Evolutionary conservation across 2,329 filamentous ascomycete species (phyloP), one percentile per base, ranked within the genome.

Genomic region (Pseudocercospora vitis): DNA sequence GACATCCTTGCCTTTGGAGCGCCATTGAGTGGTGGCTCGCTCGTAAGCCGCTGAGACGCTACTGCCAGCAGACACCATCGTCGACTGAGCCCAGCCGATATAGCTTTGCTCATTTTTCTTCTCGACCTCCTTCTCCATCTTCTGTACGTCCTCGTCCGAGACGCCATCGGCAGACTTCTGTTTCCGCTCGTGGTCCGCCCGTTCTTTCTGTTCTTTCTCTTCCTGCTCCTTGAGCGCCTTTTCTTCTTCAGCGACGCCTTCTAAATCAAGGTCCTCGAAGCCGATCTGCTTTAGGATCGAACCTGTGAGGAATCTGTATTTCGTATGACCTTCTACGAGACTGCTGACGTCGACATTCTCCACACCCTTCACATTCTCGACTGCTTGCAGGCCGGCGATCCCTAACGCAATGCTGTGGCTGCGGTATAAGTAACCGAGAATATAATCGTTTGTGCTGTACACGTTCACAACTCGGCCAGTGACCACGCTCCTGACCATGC

Each of bases 341-440:
- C 76, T 74, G 9, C 72, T 77, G 18, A 81, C 75, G 57, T 81
- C 78, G 11, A 81, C 74, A 28, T 81, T 82, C 52, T 81, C 74
- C 0, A 94, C 79, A 2, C 86, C 86, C 4, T 81, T 78, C 12
- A 91, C 82, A 7, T 78, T 81, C 53, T 83, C 73, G 19, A 95
- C 82, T 26, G 83, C 78, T 68, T 96, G 88, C 1, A 97, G 75
- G 0, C 91, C 92, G 0, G 91, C 91, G 35, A 96, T 83, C 3
- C 91, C 91, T 33, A 88, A 80, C 59, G 94, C 87, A 23, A 95
- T 81, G 54, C 86, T 91, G 33, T 88, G 90, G 2, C 89, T 86
- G 39, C 91, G 84, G 70, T 96, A 96, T 14, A 96, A 76, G 68
- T 96, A 92, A 1, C 84, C 91, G 1, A 96, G 82, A 26, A 96